A percentile compares a stretch with the other conserved stretches of the same genome.
Evolutionary conservation across 805 yeast species (phyloP).

Genomic region (Metschnikowia noctiluminum): DNA sequence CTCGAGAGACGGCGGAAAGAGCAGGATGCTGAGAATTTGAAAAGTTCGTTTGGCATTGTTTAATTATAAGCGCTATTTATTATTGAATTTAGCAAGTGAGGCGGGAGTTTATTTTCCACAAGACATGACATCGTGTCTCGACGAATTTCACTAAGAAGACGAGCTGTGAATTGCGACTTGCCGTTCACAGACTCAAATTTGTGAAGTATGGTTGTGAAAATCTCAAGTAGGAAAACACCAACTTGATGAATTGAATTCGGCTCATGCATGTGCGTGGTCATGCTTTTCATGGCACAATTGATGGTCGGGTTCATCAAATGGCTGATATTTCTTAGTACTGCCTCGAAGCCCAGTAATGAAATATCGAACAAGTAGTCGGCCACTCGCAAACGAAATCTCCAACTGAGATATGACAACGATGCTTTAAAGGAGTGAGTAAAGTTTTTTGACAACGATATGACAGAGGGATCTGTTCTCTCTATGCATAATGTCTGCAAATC

Average conservation of each 20-base stretch:
- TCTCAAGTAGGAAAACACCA: slow-evolving; percentile 13
- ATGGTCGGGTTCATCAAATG: slow-evolving; percentile 2
- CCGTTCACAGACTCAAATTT: slow-evolving; percentile 16
- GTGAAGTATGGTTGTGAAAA: slow-evolving; percentile 13
- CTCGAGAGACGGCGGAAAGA: slow-evolving; percentile 64
- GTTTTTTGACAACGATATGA: slow-evolving; percentile 10
- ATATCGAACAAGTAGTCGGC: slow-evolving; percentile 20
- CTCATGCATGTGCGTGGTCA: background rate
- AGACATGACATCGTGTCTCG: slow-evolving; percentile 1
- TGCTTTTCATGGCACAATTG: slow-evolving; percentile 2
- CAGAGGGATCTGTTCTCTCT: slow-evolving; percentile 8
- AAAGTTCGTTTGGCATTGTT: slow-evolving; percentile 41
- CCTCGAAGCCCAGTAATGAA: slow-evolving; percentile 7
- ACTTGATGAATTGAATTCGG: background rate
- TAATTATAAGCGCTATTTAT: slow-evolving; percentile 8
- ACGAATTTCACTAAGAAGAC: slow-evolving; percentile 11
- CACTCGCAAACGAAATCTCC: slow-evolving; percentile 23
- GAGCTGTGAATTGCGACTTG: background rate
- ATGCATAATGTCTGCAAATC: slow-evolving; percentile 21
- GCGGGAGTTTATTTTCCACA: background rate
- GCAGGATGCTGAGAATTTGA: slow-evolving; percentile 70
- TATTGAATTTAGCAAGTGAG: background rate
- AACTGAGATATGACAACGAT: slow-evolving; percentile 20
- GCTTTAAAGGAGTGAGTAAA: slow-evolving; percentile 18
- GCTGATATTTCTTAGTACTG: slow-evolving; percentile 1